Conservation (phyloP, 1,139 yeast species). For the Saccharomyces hybrid region DNA sequence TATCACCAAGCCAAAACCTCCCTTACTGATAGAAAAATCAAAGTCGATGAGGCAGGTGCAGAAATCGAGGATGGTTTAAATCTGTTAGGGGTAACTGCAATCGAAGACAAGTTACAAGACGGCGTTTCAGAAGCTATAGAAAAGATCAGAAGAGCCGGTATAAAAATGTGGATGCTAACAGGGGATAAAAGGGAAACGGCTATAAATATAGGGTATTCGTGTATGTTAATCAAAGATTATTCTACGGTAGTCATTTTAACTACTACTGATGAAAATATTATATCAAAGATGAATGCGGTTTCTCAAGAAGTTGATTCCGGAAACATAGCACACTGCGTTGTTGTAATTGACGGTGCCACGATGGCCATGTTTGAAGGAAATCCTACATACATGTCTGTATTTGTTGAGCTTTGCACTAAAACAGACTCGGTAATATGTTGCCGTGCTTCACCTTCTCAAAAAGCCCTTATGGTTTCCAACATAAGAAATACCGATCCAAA, state of each 20-base stretch:
- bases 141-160: constrained; percentile 85
- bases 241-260: constrained; percentile 78
- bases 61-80: constrained; percentile 59
- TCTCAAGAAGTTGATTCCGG: constrained; percentile 46
- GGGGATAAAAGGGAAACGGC: constrained; percentile 99
- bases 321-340: constrained; percentile 83
- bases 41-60: constrained; percentile 69
- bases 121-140: constrained; percentile 96
- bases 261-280: constrained; percentile 48
- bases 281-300: constrained; percentile 37
- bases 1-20: constrained; percentile 76
- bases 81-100: constrained; percentile 88
- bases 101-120: constrained; percentile 91
- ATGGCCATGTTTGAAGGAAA: constrained; percentile 66
- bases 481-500: constrained; percentile 59
- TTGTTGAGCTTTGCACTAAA: constrained; percentile 75
- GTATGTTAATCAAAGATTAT: constrained; percentile 86
- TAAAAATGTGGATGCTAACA: constrained; percentile 95
- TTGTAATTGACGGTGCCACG: constrained; percentile 89
- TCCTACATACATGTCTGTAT: constrained; percentile 59
- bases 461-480: constrained; percentile 77
- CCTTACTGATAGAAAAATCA: constrained; percentile 53
- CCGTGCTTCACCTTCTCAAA: constrained; percentile 95
- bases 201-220: constrained; percentile 90
- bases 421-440: constrained; percentile 92